Percentiles rank a stretch among this genome's conserved stretches.
These are phyloP conservation scores for Persicaria maculosa DNA, from an alignment of 148 eudicot species.

Conservation along the genomic window DNA sequence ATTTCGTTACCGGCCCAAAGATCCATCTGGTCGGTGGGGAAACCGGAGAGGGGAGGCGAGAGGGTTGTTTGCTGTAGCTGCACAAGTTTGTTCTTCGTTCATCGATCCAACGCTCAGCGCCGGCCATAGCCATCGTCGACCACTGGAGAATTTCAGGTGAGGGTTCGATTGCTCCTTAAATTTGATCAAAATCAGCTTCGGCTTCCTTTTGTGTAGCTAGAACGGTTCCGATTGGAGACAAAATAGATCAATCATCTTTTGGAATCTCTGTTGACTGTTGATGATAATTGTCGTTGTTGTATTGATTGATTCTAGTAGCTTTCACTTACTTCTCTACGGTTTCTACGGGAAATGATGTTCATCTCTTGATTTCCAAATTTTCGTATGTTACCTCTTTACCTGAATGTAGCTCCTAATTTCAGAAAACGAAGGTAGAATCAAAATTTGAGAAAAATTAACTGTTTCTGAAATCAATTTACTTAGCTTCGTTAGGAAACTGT, in stretches of 20 bases:
- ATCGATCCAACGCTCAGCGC: not conserved
- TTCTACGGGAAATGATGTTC: not conserved
- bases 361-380: not conserved
- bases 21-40: too few relatives aligned
- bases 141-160: not conserved
- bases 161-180: slow-evolving; percentile 4
- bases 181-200: not conserved
- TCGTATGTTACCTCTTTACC: too few relatives aligned
- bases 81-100: too few relatives aligned
- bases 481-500: not conserved
- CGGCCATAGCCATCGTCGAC: not conserved
- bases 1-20: too few relatives aligned
- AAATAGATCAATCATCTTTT: not conserved
- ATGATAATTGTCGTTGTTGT: not conserved
- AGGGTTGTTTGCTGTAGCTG: too few relatives aligned
- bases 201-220: not conserved
- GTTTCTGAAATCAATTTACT: not conserved
- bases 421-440: not conserved
- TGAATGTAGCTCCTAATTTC: too few relatives aligned
- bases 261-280: not conserved
- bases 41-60: too few relatives aligned
- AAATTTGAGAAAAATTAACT: not conserved
- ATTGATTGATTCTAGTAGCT: not conserved
- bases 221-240: not conserved
- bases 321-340: not conserved